phyloP scores from a whole-genome alignment of 345 rosid species.

The Laguncularia racemosa region DNA sequence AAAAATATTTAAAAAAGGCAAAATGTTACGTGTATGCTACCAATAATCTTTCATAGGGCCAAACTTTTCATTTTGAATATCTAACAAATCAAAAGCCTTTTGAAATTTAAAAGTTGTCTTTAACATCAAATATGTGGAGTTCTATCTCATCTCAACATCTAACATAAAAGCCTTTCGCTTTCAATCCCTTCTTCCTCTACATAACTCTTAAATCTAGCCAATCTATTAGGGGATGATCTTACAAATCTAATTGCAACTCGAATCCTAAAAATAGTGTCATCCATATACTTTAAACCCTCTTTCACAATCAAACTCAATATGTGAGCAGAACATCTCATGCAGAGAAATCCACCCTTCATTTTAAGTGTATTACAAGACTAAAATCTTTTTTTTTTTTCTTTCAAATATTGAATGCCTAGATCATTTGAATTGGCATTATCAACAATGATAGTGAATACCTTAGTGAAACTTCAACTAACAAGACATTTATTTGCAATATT shows the following conservation, averaged over 20 bases:
- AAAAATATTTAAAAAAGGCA: conserved; percentile 6
- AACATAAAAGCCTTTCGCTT: not conserved
- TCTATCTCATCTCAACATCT: conserved; percentile 8
- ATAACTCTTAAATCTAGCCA: too few relatives aligned
- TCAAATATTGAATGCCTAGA: too few relatives aligned
- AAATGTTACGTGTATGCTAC: conserved; percentile 1
- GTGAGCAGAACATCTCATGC: too few relatives aligned
- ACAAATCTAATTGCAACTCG: not conserved
- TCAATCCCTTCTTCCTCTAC: not conserved
- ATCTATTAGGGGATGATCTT: not conserved
- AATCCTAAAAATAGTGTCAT: conserved; percentile 1
- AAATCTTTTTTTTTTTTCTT: conserved; percentile 1
- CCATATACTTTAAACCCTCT: too few relatives aligned
- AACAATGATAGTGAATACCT: too few relatives aligned
- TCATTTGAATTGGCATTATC: too few relatives aligned
- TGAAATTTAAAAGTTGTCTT: too few relatives aligned
- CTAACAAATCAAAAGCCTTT: conserved; percentile 7
- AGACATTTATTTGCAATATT: conserved; percentile 8
- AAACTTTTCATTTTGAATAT: not conserved
- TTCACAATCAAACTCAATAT: too few relatives aligned
- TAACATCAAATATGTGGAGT: conserved; percentile 4
- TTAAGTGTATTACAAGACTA: too few relatives aligned
- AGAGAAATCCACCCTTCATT: too few relatives aligned
- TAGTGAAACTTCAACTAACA: conserved; percentile 9
- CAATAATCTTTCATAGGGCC: conserved; percentile 5